Percentiles rank a stretch among this genome's conserved stretches.
phyloP scores from a whole-genome alignment of 2,329 filamentous ascomycete genomes.

The Xylaria sp. region DNA sequence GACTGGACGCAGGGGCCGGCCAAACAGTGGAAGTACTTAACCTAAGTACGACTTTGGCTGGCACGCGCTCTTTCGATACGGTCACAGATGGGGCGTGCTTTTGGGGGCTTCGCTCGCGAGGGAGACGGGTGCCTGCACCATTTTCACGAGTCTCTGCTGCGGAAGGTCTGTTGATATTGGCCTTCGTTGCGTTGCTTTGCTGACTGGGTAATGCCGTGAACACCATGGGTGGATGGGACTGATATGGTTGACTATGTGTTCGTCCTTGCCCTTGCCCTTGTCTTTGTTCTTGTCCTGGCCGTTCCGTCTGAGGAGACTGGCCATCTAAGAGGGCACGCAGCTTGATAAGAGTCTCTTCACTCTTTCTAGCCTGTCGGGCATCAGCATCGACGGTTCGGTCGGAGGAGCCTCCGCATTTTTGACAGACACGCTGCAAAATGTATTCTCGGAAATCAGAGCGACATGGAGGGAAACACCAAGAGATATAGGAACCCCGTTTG shows the following conservation, averaged over 20 bases:
- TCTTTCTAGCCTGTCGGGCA: not conserved
- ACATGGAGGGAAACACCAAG: slow-evolving; percentile 17
- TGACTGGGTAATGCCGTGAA: not conserved
- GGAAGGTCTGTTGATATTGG: not conserved
- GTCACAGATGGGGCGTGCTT: too few species aligned
- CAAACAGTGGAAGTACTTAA: not conserved
- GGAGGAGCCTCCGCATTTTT: slow-evolving; percentile 18
- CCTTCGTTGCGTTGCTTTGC: not conserved
- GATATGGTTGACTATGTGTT: not conserved
- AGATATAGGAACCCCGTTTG: slow-evolving; percentile 12
- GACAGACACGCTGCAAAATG: slow-evolving; percentile 16
- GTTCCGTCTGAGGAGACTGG: not conserved
- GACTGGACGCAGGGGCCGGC: not conserved
- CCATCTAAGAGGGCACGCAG: too few species aligned
- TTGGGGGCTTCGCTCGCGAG: not conserved
- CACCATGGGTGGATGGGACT: slow-evolving; percentile 2
- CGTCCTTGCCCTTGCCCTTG: not conserved
- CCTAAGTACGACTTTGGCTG: not conserved
- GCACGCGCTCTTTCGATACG: too few species aligned
- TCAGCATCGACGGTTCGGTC: not conserved
- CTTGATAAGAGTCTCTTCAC: too few species aligned
- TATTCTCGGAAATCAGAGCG: not conserved
- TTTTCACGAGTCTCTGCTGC: not conserved
- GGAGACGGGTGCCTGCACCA: not conserved
- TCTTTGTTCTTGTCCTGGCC: not conserved